phyloP scores from a whole-genome alignment of 2,329 filamentous ascomycete genomes.

The Ophiostoma angusticollis region DNA sequence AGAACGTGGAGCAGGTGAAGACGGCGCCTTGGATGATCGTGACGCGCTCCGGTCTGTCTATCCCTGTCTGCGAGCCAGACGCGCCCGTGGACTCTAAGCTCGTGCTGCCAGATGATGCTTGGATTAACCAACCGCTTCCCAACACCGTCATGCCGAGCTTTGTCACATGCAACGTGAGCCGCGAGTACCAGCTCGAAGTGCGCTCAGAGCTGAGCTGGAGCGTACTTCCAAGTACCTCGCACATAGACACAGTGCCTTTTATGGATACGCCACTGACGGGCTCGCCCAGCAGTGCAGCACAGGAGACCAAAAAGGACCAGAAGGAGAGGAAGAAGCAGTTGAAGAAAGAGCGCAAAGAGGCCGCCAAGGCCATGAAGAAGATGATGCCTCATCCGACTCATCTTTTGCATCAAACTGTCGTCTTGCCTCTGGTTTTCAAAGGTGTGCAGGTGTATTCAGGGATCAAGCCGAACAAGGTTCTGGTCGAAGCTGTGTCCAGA shows the following conservation, averaged over 20 bases:
- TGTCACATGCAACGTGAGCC: slow-evolving; percentile 72
- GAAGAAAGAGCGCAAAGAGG: slow-evolving; percentile 10
- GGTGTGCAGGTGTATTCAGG: slow-evolving; percentile 72
- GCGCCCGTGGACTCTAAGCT: slow-evolving; percentile 52
- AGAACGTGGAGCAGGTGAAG: slow-evolving; percentile 60
- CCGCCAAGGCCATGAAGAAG: slow-evolving; percentile 24
- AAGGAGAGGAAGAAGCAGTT: slow-evolving; percentile 4
- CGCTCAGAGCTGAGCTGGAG: slow-evolving; percentile 68
- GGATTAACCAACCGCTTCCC: slow-evolving; percentile 60
- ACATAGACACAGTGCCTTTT: too few relatives aligned
- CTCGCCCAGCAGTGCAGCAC: not conserved
- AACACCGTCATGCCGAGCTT: slow-evolving; percentile 83
- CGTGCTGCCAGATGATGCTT: slow-evolving; percentile 56
- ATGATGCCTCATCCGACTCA: slow-evolving; percentile 18
- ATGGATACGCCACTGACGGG: not conserved
- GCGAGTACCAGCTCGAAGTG: slow-evolving; percentile 74
- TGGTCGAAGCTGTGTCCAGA: slow-evolving; percentile 48
- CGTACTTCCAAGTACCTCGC: slow-evolving; percentile 37
- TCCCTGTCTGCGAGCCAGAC: slow-evolving; percentile 51
- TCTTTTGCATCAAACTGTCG: slow-evolving; percentile 52
- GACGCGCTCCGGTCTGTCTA: slow-evolving; percentile 56
- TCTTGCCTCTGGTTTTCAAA: slow-evolving; percentile 66
- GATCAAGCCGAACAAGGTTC: slow-evolving; percentile 64
- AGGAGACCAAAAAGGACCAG: not conserved
- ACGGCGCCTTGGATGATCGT: slow-evolving; percentile 62